Evolutionary conservation across 2,329 filamentous ascomycete species (phyloP), one percentile per base, ranked within the genome.

Genomic region (Atkinsonella texensis): DNA sequence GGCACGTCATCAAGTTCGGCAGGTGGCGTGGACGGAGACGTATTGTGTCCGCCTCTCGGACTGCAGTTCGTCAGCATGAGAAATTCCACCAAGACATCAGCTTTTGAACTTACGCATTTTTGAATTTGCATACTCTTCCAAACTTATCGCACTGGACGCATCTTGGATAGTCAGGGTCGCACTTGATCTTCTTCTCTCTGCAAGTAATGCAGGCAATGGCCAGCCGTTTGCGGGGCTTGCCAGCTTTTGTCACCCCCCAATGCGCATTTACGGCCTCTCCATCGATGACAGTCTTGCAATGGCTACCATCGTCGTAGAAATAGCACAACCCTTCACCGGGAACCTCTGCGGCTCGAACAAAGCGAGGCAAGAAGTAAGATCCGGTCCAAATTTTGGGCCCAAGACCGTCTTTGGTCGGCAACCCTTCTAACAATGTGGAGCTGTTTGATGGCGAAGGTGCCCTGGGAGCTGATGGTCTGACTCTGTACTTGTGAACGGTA

Each of bases 171-270:
- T 90, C 89, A 1, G 89, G 90, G 57, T 95, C 89, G 63, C 90
- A 96, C 68, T 95, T 95, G 71, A 96, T 95, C 75, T 95, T 96
- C 80, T 95, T 96, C 70, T 95, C 89, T 48, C 90, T 81, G 65
- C 90, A 96, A 12, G 89, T 93, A 53, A 95, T 77, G 63, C 90
- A 96, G n/a, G 89, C 89, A 65, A 95, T 89, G 23, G 90, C 89
- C 52, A 95, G 75, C 52, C 90, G 79, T 71, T 96, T 96, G 58
- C 90, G 81, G 46, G 90, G 89, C 70, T 95, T 95, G 13, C 90
- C 90, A 2, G 90, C 89, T 69, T 95, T 95, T 38, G 90, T 95
- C 10, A 95, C 83, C 15, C 90, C 89, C 90, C 90, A 95, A 58
- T 88, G 87, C 1, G 89, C 87, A 64, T 95, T 95, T 49, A 95